Evolutionary conservation across 1,284 basidiomycete species (phyloP), one percentile per base, ranked within the genome.

Genomic region (Peniophora sp.): DNA sequence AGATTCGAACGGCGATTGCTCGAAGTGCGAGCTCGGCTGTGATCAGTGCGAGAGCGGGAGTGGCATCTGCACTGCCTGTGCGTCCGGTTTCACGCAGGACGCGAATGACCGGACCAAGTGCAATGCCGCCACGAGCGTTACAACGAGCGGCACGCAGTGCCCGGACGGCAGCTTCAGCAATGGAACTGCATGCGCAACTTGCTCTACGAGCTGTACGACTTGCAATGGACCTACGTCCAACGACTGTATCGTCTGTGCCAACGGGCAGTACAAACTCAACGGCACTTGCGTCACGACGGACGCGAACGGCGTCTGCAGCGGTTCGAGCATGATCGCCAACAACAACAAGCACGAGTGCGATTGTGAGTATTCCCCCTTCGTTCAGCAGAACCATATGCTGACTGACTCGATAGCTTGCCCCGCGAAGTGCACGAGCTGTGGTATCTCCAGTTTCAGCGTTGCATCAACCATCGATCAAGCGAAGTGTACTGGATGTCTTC

Each of bases 311-410:
- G 78, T 89, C 17, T 92, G 89, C 65, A 65, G 77, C 39, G 79
- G 84, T 23, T 74, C 84, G 5, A 78, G 72, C 55, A 66, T 88
- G 53, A 77, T 92, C 39, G 87, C 80, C n/a, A 85, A 92, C 58
- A 90, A 89, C 58, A 77, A 78, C 59, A 92, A 91, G 68, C 70
- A 77, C 20, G 78, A 81, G 57, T 92, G 89, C 61, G 88, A 92
- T 60, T 77, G 89, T 90, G 61, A 63, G 85, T 75, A 2, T 35
- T 47, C 23, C 24, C 34, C n/a, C 23, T 24, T 2, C 22, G 8
- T 43, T 24, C n/a, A 22, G 25, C 36, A 17, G 36, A 5, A 22
- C 50, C 17, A 58, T 43, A 6, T 20, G 38, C 6, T 12, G 27
- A 32, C 27, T 8, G 43, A 51, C 32, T 16, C 11, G n/a, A n/a